Percentiles rank a stretch among this genome's conserved stretches.
phyloP scores from a whole-genome alignment of 2,329 filamentous ascomycete genomes.

The Colletotrichum musicola region DNA sequence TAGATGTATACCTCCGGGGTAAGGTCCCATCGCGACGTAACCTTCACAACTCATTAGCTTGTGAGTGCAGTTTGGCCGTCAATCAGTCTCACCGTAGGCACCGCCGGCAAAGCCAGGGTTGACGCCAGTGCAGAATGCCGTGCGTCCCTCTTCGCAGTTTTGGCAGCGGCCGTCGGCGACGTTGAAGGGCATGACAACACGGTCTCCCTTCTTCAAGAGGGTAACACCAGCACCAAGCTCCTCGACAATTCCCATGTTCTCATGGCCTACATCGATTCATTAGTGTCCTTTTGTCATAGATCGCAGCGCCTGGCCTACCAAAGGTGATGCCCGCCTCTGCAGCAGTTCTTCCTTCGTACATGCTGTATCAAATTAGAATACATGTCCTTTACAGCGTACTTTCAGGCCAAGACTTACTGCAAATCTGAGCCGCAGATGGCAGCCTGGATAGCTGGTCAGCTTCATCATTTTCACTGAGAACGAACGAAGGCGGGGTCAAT shows the following conservation, averaged over 20 bases:
- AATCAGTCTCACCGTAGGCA: constrained; percentile 45
- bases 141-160: constrained; percentile 74
- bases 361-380: constrained; percentile 53
- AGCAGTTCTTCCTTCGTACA: constrained; percentile 76
- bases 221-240: constrained; percentile 70
- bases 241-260: constrained; percentile 71
- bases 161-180: constrained; percentile 73
- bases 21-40: constrained; percentile 72
- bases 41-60: constrained; percentile 43
- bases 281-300: background rate
- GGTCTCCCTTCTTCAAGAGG: constrained; percentile 71
- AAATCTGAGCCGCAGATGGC: constrained; percentile 68
- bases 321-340: constrained; percentile 73
- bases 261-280: constrained; percentile 55
- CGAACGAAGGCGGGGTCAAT: background rate
- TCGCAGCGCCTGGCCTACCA: constrained; percentile 47
- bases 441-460: constrained; percentile 42
- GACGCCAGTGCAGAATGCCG: constrained; percentile 73
- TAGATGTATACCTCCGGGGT: constrained; percentile 47
- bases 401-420: constrained; percentile 49
- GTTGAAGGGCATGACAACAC: constrained; percentile 75
- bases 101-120: constrained; percentile 53
- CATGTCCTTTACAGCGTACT: too few species aligned
- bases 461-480: too few species aligned
- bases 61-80: background rate